These are phyloP conservation scores for Fusarium illudens DNA, from an alignment of 2,329 filamentous ascomycete genomes.

Conservation along the genomic window DNA sequence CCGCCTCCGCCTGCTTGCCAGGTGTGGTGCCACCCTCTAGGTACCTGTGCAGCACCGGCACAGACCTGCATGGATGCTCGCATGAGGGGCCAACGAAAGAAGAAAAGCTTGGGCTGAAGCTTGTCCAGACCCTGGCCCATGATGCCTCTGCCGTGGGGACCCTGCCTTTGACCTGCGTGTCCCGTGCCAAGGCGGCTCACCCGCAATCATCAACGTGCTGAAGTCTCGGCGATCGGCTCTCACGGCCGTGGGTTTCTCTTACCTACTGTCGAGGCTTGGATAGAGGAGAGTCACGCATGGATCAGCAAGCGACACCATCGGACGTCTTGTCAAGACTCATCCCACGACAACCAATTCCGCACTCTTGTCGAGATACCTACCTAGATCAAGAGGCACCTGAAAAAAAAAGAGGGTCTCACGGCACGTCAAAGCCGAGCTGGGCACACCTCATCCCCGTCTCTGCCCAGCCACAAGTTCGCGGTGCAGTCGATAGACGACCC, in stretches of 20 bases:
- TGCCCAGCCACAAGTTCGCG: constrained; percentile 18
- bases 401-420: constrained; percentile 28
- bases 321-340: not conserved
- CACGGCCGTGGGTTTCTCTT: constrained; percentile 4
- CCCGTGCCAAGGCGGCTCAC: constrained; percentile 36
- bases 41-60: not conserved
- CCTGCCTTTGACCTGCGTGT: constrained; percentile 2
- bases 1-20: not conserved
- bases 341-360: not conserved
- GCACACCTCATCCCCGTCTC: constrained; percentile 1
- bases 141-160: not conserved
- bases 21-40: constrained; percentile 1
- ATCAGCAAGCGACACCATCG: not conserved
- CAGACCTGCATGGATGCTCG: not conserved
- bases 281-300: not conserved
- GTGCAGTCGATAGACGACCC: constrained; percentile 6
- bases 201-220: constrained; percentile 16
- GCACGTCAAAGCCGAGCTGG: constrained; percentile 35
- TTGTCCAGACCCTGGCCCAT: constrained; percentile 10
- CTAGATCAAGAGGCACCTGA: not conserved
- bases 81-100: not conserved
- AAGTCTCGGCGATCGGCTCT: constrained; percentile 33
- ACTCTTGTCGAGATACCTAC: not conserved
- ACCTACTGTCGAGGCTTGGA: not conserved
- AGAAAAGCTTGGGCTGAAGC: not conserved